phyloP scores from a whole-genome alignment of 2,329 filamentous ascomycete genomes.

The Plenodomus lindquistii region DNA sequence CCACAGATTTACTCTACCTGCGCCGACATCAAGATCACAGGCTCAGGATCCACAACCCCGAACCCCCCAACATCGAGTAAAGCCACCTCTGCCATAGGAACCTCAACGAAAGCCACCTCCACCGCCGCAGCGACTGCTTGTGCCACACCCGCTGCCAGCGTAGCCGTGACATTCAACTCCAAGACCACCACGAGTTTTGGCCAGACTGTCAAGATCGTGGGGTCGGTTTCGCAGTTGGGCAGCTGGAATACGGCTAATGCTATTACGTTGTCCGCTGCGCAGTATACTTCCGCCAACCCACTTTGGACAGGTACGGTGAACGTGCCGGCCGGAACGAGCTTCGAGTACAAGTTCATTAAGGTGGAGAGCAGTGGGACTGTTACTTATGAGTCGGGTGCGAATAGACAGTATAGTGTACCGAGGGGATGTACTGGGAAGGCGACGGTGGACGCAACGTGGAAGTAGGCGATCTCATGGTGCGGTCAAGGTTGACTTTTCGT shows the following conservation, averaged over 20 bases:
- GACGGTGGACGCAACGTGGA: constrained; percentile 28
- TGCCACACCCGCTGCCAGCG: constrained; percentile 29
- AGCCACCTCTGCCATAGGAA: constrained; percentile 6
- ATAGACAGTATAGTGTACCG: constrained; percentile 46
- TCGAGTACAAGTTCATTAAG: constrained; percentile 54
- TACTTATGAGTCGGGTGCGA: constrained; percentile 50
- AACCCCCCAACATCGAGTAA: constrained; percentile 21
- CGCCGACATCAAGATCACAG: constrained; percentile 37
- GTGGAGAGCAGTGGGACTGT: constrained; percentile 51
- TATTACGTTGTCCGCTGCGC: constrained; percentile 46
- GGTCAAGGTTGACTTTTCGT: too few species aligned
- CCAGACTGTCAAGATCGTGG: constrained; percentile 54
- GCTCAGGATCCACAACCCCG: constrained; percentile 10
- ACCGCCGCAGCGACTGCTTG: constrained; percentile 20
- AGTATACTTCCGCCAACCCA: constrained; percentile 50
- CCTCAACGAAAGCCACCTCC: constrained; percentile 14
- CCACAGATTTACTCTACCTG: constrained; percentile 39
- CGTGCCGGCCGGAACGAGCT: constrained; percentile 47
- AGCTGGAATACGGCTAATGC: constrained; percentile 49
- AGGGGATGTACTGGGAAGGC: constrained; percentile 21
- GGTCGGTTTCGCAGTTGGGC: constrained; percentile 50
- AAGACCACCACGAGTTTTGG: constrained; percentile 54
- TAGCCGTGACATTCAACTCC: constrained; percentile 51
- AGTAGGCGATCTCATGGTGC: constrained; percentile 8
- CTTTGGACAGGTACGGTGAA: constrained; percentile 51